Base-by-base conservation (phyloP, 306 rosid genomes). In the Adenanthera pavonina region DNA sequence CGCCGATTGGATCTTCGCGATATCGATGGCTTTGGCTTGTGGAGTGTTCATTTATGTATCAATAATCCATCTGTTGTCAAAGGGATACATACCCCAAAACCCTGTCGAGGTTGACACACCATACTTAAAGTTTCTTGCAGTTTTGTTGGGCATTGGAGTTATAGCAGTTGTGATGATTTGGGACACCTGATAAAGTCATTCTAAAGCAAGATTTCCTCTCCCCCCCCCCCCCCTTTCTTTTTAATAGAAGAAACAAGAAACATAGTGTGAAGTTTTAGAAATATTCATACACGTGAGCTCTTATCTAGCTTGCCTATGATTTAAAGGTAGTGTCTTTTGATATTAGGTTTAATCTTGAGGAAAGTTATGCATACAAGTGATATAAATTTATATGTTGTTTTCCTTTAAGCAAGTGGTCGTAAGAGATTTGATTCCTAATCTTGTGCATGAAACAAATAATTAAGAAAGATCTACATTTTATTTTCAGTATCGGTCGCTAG, bases 31-130 rank as follows among this genome's bases (percentile, higher is more conserved):
- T 49, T 35, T 91, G 53, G 97, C 98, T 43, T 87, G 97, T 84
- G 98, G 98, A 7, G 92, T 94, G 72, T 94, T 94, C 87, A 82
- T 92, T 65, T 94, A 87, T 84, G 97, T 94, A 8, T 81, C 97
- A 2, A 73, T 92, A 72, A 92, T 91, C 82, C 97, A 94, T 88
- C 88, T 94, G 0, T 83, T 91, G 56, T 57, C 91, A 15, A 92
- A 91, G 73, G 98, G 97, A 14, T 89, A 88, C 71, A 48, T 36
- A 14, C 85, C 94, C 43, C 89, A 52, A 11, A 86, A 76, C 41
- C 69, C 82, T 13, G 11, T 89, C 62, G 48, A 15, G 68, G 86
- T 86, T 36, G 90, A 87, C 62, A 81, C 87, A 34, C 69, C 90
- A 2, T 78, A 71, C 77, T 71, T 43, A 81, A 94, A 83, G 88